Evolutionary conservation across 23 red algal genomes (phyloP).

Genomic region (Gracilariopsis chorda): DNA sequence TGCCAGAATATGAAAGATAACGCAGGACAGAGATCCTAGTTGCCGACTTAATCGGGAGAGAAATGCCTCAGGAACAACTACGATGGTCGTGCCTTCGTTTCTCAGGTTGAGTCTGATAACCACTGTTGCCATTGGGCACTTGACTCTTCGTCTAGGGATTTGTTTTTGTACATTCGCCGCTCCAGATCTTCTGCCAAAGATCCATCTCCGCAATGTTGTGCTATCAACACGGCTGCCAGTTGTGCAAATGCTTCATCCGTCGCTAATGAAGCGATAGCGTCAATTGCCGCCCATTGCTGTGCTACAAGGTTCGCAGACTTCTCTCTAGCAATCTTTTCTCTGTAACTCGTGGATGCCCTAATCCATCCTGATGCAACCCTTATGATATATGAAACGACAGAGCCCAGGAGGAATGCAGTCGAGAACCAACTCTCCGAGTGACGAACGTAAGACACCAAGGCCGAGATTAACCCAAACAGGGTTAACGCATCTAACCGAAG

Average conservation of each 20-base stretch:
- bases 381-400: constrained; percentile 17
- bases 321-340: constrained; percentile 27
- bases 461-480: constrained; percentile 15
- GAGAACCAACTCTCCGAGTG: constrained; percentile 10
- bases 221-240: constrained; percentile 19
- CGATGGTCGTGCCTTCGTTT: too few relatives aligned
- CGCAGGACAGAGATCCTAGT: too few relatives aligned
- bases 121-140: background rate
- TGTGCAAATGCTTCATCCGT: constrained; percentile 39
- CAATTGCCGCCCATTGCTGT: constrained; percentile 11
- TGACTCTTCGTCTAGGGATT: background rate
- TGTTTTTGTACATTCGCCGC: background rate
- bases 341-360: constrained; percentile 12
- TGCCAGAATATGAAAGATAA: too few relatives aligned
- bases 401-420: background rate
- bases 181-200: background rate
- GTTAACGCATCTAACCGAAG: constrained; percentile 52
- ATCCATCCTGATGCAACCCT: constrained; percentile 34
- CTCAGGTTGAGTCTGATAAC: too few relatives aligned
- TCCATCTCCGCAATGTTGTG: background rate
- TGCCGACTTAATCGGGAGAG: too few relatives aligned
- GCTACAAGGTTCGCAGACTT: background rate
- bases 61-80: too few relatives aligned
- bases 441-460: background rate
- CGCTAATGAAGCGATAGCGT: background rate